Evolutionary conservation across 1,139 yeast species (phyloP).

Genomic region (Diutina mesorugosa): DNA sequence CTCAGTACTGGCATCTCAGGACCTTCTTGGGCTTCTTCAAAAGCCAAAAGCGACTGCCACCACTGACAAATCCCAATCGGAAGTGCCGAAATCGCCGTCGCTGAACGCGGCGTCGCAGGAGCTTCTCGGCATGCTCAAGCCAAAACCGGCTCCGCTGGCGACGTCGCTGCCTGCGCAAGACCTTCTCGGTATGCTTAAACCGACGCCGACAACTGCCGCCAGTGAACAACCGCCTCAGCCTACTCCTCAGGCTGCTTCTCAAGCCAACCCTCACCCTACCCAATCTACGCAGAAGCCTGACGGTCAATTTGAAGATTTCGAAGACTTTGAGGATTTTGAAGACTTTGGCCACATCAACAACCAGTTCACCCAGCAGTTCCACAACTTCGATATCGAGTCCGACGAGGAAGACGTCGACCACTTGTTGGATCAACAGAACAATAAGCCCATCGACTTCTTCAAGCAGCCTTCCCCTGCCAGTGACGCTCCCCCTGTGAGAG

Average conservation of each 20-base stretch:
- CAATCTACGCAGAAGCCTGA: not conserved
- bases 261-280: not conserved
- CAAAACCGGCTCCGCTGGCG: not conserved
- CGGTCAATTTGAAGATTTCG: not conserved
- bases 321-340: constrained; percentile 1
- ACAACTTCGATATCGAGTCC: not conserved
- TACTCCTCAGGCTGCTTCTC: not conserved
- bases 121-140: not conserved
- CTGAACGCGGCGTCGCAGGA: not conserved
- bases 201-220: constrained; percentile 1
- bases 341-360: not conserved
- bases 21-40: constrained; percentile 1
- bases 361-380: not conserved
- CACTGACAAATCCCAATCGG: not conserved
- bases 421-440: not conserved
- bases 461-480: not conserved
- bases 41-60: not conserved
- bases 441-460: constrained; percentile 2
- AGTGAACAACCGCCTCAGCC: not conserved
- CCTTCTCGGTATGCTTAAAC: constrained; percentile 10
- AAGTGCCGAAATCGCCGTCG: not conserved
- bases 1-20: constrained; percentile 1
- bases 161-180: constrained; percentile 6
- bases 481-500: not conserved
- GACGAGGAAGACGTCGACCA: constrained; percentile 2